A percentile compares a stretch with the other conserved stretches of the same genome.
phyloP scores from a whole-genome alignment of 768 basidiomycete species.

The Lentinula aciculospora region DNA sequence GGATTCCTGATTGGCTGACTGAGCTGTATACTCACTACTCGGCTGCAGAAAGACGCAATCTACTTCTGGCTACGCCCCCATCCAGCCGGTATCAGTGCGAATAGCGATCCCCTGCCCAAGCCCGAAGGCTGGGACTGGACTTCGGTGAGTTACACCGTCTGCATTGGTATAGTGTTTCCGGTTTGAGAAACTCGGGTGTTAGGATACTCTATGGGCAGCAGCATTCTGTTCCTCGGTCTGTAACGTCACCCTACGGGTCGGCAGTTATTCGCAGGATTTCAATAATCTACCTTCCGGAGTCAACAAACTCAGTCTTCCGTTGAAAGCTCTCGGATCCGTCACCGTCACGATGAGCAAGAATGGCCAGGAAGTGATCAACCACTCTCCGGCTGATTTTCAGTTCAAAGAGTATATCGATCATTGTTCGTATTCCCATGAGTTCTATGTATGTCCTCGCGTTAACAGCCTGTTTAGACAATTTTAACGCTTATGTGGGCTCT shows the following conservation, averaged over 20 bases:
- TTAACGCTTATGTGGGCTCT: slow-evolving; percentile 54
- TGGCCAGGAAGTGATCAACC: slow-evolving; percentile 44
- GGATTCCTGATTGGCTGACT: slow-evolving; percentile 22
- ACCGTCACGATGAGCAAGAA: slow-evolving; percentile 47
- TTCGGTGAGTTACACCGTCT: slow-evolving; percentile 27
- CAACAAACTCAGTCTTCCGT: slow-evolving; percentile 53
- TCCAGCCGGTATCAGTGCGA: slow-evolving; percentile 39
- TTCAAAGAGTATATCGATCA: slow-evolving; percentile 27
- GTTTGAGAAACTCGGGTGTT: slow-evolving; percentile 43
- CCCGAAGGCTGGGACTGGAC: slow-evolving; percentile 49
- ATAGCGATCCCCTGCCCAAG: slow-evolving; percentile 36
- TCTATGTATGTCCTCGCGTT: slow-evolving; percentile 12
- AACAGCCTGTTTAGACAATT: slow-evolving; percentile 44
- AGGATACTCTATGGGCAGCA: slow-evolving; percentile 64
- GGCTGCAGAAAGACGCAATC: slow-evolving; percentile 34
- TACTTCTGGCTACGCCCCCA: slow-evolving; percentile 67
- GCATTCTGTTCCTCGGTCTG: slow-evolving; percentile 50
- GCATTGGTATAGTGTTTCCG: slow-evolving; percentile 36
- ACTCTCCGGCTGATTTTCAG: slow-evolving; percentile 40
- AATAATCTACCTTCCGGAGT: slow-evolving; percentile 43
- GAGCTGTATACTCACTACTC: not conserved
- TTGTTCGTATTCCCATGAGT: slow-evolving; percentile 20
- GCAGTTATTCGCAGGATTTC: slow-evolving; percentile 32
- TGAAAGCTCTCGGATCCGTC: slow-evolving; percentile 48
- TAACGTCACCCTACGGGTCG: slow-evolving; percentile 45